phyloP scores from a whole-genome alignment of 164 flowering plant genomes.

The Liquidambar formosana region DNA sequence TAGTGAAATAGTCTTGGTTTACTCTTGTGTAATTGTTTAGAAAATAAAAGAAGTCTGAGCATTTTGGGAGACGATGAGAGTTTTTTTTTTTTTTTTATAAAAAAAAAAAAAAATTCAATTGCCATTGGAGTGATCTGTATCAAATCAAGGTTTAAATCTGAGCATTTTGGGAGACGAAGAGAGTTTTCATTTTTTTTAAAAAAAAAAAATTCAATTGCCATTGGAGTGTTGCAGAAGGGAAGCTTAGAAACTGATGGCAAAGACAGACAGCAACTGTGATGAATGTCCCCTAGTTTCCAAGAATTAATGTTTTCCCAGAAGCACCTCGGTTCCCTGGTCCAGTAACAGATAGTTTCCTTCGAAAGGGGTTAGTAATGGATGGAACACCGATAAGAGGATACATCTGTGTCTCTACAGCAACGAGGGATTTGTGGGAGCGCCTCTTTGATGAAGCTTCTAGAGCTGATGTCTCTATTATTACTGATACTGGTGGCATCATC shows the following conservation, averaged over 20 bases:
- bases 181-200: not conserved
- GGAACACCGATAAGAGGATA: constrained; percentile 18
- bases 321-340: constrained; percentile 49
- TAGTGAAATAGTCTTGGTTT: no score
- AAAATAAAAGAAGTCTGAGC: no score
- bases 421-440: constrained; percentile 59
- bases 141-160: no score
- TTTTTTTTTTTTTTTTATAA: no score
- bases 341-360: constrained; percentile 4
- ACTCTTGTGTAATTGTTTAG: no score
- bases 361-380: constrained; percentile 13
- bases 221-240: no score
- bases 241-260: constrained; percentile 7
- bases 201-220: no score
- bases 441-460: constrained; percentile 70
- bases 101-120: no score
- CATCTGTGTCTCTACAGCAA: constrained; percentile 28
- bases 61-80: no score
- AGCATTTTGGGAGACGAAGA: no score
- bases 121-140: no score
- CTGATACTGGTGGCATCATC: constrained; percentile 52
- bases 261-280: constrained; percentile 6
- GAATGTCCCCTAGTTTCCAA: constrained; percentile 1
- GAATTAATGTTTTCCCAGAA: constrained; percentile 12
- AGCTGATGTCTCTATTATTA: constrained; percentile 68